Evolutionary conservation across 805 yeast species (phyloP), one percentile per base, ranked within the genome.

Genomic region (Kodamaea hsintzibuensis): DNA sequence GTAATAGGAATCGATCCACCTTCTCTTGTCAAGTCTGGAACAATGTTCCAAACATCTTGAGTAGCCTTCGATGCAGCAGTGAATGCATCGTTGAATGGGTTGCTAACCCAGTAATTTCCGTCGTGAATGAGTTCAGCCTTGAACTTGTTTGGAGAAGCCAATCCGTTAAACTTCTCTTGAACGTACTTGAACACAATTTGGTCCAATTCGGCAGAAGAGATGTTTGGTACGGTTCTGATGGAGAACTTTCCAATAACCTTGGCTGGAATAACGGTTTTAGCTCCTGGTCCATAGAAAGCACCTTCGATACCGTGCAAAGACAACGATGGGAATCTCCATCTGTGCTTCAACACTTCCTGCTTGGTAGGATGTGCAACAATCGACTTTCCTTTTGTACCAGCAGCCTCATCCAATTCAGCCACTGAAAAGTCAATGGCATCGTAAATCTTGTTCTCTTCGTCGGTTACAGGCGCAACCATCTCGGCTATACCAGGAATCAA

Each of bases 1-100:
- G 99, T 93, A 70, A 95, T 92, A 60, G 99, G 99, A 67, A 95
- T 95, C 3, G 98, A 92, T 39, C 99, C 99, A 66, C 99, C 99
- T 77, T 95, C 99, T 78, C 99, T 86, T 42, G 98, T 96, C 69
- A 90, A 83, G 73, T 95, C 99, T 37, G 99, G 99, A 58, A 90
- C 96, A 47, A 93, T 84, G 60, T 89, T 87, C 92, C 97, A 95
- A 33, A 95, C 99, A 51, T 86, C 85, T 71, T 91, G 86, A 44
- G 99, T 95, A 54, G 99, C 99, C 70, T 86, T 84, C 51, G 88
- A 82, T 42, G 98, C 99, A 54, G 99, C 98, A 42, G 91, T 84
- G 80, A 93, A 95, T 47, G 90, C 83, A 60, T 88, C 92, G 72
- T 93, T 93, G 77, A 85, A 85, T 54, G 99, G 99, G 72, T 93